Base-by-base conservation (phyloP, 257 asterid species). In the Lycium ferocissimum region DNA sequence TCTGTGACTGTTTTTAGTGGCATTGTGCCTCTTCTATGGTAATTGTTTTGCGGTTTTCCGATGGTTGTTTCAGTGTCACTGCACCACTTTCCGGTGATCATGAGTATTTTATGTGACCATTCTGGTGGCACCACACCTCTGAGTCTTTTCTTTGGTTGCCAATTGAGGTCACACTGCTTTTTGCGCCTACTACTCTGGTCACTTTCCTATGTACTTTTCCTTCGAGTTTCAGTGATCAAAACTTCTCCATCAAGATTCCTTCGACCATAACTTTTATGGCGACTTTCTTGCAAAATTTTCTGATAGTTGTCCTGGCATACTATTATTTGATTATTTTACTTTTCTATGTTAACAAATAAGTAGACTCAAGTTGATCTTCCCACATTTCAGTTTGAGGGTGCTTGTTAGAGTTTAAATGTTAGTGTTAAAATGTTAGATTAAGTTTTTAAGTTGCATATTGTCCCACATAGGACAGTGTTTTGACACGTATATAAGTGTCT, bases 301-400 rank as follows among this genome's bases (percentile, higher is more conserved):
- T 47, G 58, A 73, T 73, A 73, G 59, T 73, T 73, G 58, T 73
- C 80, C 59, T 20, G 80, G 59, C 58, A 73, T 73, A 18, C 80
- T 72, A n/a, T 73, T 73, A 47, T 73, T 58, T 47, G 38, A 49
- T 73, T 73, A 11, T 73, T 5, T 75, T 75, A 75, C n/a, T 73
- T 7, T 47, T 73, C 80, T 47, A 12, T 49, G 81, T 3, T 47
- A 47, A 47, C 61, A 47, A 47, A 49, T 75, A 75, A 20, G 61
- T 20, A 0, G 1, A 73, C 15, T 73, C 43, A 20, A 47, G 81
- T 49, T 75, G 61, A 49, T 75, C 18, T 75, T 51, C 81, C 20
- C 81, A 47, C 13, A 73, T 73, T 73, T 47, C 81, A 73, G 40
- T 20, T 20, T 49, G 45, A 51, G 14, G 63, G 26, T 76, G 45